phyloP scores from a whole-genome alignment of 331 rosid species.

The Pyracantha coccinea region DNA sequence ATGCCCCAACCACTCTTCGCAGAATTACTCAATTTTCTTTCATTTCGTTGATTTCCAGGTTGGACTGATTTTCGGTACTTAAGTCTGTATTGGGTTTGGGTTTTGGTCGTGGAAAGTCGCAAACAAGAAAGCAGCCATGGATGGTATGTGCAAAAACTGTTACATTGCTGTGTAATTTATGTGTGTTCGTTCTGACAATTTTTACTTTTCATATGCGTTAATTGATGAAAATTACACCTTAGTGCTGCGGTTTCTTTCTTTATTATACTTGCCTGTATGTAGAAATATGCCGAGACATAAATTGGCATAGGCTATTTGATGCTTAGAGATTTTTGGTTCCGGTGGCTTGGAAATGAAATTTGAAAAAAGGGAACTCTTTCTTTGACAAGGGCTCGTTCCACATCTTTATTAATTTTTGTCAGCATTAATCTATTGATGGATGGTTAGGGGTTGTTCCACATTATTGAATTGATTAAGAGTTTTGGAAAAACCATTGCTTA shows the following conservation, averaged over 20 bases:
- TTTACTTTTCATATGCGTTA: background rate
- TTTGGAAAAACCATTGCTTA: background rate
- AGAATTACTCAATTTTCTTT: background rate
- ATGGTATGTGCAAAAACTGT: constrained; percentile 39
- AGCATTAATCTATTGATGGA: background rate
- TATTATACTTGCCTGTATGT: too few species aligned
- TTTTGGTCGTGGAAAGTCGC: constrained; percentile 6
- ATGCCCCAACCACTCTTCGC: background rate
- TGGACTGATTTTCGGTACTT: background rate
- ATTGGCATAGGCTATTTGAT: background rate
- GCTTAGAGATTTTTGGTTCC: background rate
- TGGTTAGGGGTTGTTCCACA: background rate
- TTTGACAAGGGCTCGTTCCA: background rate
- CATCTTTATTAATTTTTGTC: background rate
- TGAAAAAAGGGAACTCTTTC: background rate
- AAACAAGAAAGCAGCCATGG: constrained; percentile 42
- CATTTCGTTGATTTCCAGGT: constrained; percentile 2
- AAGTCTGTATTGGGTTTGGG: background rate
- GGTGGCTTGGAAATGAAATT: background rate
- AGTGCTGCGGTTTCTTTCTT: background rate
- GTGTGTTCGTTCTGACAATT: background rate
- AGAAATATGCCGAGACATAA: background rate
- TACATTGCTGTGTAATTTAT: background rate
- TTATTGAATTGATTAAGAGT: background rate
- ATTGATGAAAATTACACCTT: background rate